These are phyloP conservation scores for Paraleonurus japonicus DNA, from an alignment of 257 asterid species.

Conservation along the genomic window DNA sequence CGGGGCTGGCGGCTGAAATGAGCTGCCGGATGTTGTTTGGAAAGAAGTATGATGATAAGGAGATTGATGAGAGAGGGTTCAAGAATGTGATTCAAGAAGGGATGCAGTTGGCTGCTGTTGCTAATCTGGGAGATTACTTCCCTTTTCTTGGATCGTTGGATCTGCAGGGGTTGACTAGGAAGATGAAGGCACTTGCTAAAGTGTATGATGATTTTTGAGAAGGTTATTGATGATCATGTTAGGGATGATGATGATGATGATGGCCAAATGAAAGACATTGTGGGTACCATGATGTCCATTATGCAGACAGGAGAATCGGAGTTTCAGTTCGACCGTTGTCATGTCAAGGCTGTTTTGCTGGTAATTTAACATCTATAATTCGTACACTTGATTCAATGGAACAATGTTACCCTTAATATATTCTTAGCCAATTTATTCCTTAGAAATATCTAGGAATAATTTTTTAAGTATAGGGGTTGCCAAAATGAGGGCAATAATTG, in stretches of 20 bases:
- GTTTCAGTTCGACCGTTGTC: conserved; percentile 45
- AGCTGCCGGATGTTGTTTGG: conserved; percentile 58
- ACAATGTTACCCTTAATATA: too few species aligned
- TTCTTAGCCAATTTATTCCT: too few species aligned
- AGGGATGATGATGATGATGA: neutral
- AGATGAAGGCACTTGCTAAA: conserved; percentile 32
- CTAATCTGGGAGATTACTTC: conserved; percentile 51
- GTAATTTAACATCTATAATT: conserved; percentile 19
- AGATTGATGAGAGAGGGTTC: conserved; percentile 52
- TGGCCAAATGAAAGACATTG: conserved; percentile 35
- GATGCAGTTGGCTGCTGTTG: conserved; percentile 34
- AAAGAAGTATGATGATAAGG: conserved; percentile 45
- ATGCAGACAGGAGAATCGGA: conserved; percentile 35
- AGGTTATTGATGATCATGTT: conserved; percentile 43
- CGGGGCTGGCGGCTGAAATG: conserved; percentile 38
- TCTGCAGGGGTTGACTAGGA: conserved; percentile 44
- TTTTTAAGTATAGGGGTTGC: too few species aligned
- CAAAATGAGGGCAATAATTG: too few species aligned
- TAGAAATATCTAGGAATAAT: too few species aligned
- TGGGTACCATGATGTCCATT: conserved; percentile 46
- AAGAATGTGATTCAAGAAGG: conserved; percentile 42
- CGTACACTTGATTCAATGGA: too few species aligned
- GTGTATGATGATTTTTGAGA: conserved; percentile 50
- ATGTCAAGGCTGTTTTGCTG: conserved; percentile 53
- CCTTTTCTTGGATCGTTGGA: conserved; percentile 43